Conservation (phyloP, 129 eudicot species). For the Helichrysum umbraculigerum region DNA sequence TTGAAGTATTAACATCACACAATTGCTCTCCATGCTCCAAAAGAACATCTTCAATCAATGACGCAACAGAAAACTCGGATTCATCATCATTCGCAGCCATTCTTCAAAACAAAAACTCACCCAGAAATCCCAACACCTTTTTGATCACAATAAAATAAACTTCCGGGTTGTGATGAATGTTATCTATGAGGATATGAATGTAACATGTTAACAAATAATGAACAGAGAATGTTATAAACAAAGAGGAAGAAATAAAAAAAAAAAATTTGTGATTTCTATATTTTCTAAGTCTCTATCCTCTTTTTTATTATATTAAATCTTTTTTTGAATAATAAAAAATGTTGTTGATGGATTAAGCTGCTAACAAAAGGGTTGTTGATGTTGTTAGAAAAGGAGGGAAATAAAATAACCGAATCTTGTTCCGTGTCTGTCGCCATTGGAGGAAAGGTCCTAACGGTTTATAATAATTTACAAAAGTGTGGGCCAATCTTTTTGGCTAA, state of each 20-base stretch:
- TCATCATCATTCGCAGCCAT: conserved; percentile 42
- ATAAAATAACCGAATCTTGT: conserved; percentile 26
- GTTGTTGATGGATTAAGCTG: not conserved
- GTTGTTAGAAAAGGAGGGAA: conserved; percentile 14
- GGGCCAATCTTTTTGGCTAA: conserved; percentile 23
- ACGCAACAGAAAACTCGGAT: conserved; percentile 42
- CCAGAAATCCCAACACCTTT: conserved; percentile 17
- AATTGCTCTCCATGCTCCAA: conserved; percentile 60
- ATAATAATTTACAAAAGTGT: conserved; percentile 13
- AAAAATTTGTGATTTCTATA: conserved; percentile 1
- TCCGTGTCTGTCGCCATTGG: conserved; percentile 48
- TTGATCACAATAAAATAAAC: conserved; percentile 10
- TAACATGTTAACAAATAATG: not conserved
- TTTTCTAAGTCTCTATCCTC: conserved; percentile 16
- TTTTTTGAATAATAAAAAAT: not conserved
- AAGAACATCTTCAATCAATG: conserved; percentile 77
- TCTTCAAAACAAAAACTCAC: not conserved
- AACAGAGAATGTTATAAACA: conserved; percentile 6
- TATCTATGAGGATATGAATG: conserved; percentile 15
- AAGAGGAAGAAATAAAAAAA: conserved; percentile 1
- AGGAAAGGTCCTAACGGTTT: conserved; percentile 35
- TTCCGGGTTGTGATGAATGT: conserved; percentile 3
- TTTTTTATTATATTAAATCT: conserved; percentile 14
- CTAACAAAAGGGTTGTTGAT: not conserved
- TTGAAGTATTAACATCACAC: conserved; percentile 47